These are phyloP conservation scores for Lanmaoa pseudosensibilis DNA, from an alignment of 768 basidiomycete species.

Conservation along the genomic window DNA sequence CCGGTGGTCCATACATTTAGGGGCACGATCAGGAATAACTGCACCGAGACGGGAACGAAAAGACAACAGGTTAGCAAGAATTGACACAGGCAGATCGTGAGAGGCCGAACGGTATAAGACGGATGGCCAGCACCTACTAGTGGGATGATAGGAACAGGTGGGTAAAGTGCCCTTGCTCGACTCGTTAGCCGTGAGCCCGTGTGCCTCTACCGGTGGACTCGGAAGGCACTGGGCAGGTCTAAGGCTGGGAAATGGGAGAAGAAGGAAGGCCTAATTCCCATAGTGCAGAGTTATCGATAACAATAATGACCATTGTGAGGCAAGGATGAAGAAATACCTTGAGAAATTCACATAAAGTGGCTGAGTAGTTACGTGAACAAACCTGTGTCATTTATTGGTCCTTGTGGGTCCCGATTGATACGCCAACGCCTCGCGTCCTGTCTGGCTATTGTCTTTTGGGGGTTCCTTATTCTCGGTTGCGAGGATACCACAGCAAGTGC, in stretches of 20 bases:
- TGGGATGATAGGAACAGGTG: neutral
- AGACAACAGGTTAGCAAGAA: neutral
- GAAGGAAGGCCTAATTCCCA: too few species aligned
- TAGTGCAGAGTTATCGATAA: too few species aligned
- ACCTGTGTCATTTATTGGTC: constrained; percentile 4
- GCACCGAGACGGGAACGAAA: neutral
- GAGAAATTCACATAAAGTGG: neutral
- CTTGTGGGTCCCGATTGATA: constrained; percentile 15
- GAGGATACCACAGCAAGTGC: constrained; percentile 10
- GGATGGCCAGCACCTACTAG: too few species aligned
- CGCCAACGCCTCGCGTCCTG: neutral
- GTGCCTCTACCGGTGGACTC: too few species aligned
- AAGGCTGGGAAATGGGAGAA: too few species aligned
- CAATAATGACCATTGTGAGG: too few species aligned
- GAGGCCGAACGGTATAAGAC: neutral
- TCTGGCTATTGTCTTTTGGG: constrained; percentile 13
- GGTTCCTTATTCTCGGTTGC: constrained; percentile 15
- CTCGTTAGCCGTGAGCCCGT: too few species aligned
- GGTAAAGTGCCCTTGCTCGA: too few species aligned
- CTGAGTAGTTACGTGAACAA: neutral
- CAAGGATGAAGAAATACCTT: neutral
- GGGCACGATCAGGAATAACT: too few species aligned
- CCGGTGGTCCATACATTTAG: too few species aligned
- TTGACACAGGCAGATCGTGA: neutral
- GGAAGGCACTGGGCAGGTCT: too few species aligned